Percentiles rank a stretch among this genome's conserved stretches.
Evolutionary conservation across 345 rosid genomes (phyloP).

Genomic region (Eucalyptus cloeziana): DNA sequence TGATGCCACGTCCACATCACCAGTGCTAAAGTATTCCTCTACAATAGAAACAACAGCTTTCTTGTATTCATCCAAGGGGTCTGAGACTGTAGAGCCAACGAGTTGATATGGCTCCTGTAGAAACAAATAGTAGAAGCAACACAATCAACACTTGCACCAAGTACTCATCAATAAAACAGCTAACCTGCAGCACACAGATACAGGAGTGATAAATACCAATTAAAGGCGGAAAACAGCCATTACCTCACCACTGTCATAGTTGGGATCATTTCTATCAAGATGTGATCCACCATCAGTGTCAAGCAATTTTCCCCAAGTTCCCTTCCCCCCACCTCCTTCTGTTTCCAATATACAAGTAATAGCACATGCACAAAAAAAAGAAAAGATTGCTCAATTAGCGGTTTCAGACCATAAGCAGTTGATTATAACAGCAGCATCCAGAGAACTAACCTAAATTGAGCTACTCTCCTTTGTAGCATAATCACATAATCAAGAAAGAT

Average conservation of each 20-base stretch:
- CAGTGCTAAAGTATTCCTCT: constrained; percentile 88
- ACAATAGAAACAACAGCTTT: constrained; percentile 73
- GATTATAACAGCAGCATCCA: neutral
- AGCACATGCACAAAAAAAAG: neutral
- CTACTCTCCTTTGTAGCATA: neutral
- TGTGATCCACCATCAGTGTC: constrained; percentile 64
- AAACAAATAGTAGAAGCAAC: neutral
- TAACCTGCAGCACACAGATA: neutral
- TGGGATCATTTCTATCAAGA: constrained; percentile 88
- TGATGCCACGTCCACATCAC: constrained; percentile 86
- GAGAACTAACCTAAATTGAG: neutral
- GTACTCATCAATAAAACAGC: neutral
- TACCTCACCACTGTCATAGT: constrained; percentile 99
- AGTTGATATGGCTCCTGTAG: constrained; percentile 81
- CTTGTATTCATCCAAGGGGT: constrained; percentile 92
- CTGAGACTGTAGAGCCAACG: constrained; percentile 70
- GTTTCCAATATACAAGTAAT: neutral
- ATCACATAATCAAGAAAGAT: neutral
- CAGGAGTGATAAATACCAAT: neutral
- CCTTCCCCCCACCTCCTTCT: constrained; percentile 99
- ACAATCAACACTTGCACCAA: neutral
- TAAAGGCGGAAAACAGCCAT: neutral
- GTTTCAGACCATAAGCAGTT: neutral
- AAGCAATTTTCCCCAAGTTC: constrained; percentile 95
- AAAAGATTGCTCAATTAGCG: neutral